A percentile compares a stretch with the other conserved stretches of the same genome.
Conservation (phyloP, 257 asterid genomes). For the Marsdenia floribunda region DNA sequence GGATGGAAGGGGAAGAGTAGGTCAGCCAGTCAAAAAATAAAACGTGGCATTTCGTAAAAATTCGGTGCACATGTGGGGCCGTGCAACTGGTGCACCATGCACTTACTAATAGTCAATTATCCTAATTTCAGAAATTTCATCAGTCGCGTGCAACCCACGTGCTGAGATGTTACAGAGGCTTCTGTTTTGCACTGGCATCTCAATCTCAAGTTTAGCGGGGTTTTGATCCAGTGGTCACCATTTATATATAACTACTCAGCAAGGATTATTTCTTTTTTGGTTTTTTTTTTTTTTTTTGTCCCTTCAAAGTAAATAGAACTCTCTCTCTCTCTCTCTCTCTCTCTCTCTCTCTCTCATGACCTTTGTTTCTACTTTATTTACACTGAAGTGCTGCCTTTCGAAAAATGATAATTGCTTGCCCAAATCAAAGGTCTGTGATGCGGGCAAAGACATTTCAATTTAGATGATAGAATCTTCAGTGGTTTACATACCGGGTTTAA, state of each 20-base stretch:
- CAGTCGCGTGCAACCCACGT: not conserved
- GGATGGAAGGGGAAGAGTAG: too few species aligned
- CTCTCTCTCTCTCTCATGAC: not conserved
- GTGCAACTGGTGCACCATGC: not conserved
- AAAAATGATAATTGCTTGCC: not conserved
- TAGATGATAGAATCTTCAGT: slow-evolving; percentile 8
- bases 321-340: not conserved
- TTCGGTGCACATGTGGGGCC: not conserved
- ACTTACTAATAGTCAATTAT: too few species aligned
- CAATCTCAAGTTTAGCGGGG: slow-evolving; percentile 1
- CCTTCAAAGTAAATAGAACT: too few species aligned
- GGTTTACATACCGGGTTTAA: slow-evolving; percentile 10
- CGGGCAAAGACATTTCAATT: not conserved
- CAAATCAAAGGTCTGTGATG: slow-evolving; percentile 5
- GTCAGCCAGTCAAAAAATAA: too few species aligned
- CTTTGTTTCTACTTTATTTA: not conserved
- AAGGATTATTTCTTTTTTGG: not conserved
- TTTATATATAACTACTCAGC: not conserved
- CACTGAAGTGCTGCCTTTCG: not conserved
- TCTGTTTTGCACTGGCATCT: not conserved
- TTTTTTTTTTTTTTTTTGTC: not conserved
- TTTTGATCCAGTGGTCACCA: not conserved
- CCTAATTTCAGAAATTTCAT: not conserved
- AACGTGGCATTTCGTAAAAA: too few species aligned
- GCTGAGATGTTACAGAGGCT: not conserved